Evolutionary conservation across 2,329 filamentous ascomycete genomes (phyloP).

Genomic region (Ophiocordyceps camponoti-leonardi): DNA sequence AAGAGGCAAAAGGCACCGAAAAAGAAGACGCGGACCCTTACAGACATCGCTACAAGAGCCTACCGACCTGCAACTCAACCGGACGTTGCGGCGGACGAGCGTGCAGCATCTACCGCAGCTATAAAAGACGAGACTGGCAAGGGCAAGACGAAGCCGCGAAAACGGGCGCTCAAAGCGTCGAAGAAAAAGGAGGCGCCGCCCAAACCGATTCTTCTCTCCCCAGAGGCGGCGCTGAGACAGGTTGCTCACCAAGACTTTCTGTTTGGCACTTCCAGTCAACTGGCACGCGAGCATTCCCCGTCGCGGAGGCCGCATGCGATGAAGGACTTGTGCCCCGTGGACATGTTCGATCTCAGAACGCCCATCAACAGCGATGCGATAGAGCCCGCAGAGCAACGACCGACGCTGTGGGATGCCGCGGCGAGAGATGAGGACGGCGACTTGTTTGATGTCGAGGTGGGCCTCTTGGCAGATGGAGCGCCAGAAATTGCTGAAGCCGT

Average conservation of each 20-base stretch:
- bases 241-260: constrained; percentile 57
- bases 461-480: constrained; percentile 36
- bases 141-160: constrained; percentile 16
- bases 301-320: constrained; percentile 42
- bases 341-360: constrained; percentile 21
- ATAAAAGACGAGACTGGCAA: constrained; percentile 9
- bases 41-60: constrained; percentile 56
- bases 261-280: constrained; percentile 75
- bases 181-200: constrained; percentile 23
- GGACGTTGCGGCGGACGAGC: constrained; percentile 8
- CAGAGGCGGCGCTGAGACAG: constrained; percentile 47
- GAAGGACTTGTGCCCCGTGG: constrained; percentile 33
- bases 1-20: constrained; percentile 33
- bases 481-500: constrained; percentile 10
- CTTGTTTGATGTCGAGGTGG: constrained; percentile 42
- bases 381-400: constrained; percentile 12
- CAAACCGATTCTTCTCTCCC: constrained; percentile 45
- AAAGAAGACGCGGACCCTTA: constrained; percentile 64
- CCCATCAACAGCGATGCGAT: constrained; percentile 20
- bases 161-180: constrained; percentile 11
- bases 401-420: constrained; percentile 52
- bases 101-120: neutral
- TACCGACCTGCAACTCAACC: constrained; percentile 27
- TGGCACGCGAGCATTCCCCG: constrained; percentile 57
- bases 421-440: constrained; percentile 49